Base-by-base conservation (phyloP, 2,329 filamentous ascomycete genomes). In the Botrytis elliptica region DNA sequence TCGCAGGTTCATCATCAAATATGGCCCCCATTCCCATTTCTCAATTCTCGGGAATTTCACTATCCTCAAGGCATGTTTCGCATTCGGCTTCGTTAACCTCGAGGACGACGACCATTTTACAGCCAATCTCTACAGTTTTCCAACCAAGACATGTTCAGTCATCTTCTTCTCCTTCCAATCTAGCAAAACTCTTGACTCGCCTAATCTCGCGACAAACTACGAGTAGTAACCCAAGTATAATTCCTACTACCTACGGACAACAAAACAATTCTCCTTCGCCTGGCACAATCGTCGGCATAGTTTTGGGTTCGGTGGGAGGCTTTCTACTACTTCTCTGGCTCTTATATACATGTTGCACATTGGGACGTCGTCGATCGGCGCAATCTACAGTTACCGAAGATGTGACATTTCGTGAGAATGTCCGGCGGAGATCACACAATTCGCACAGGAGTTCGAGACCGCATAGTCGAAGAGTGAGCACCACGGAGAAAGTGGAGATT, bases 171-270 rank as follows among this genome's bases (percentile, higher is more conserved):
- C 36, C 42, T 33, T n/a, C 29, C 0, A 25, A 57, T 12, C 36
- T 66, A 22, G 22, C 42, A 3, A 18, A 20, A 6, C 12, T 71
- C 14, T 25, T 55, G 10, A 57, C 42, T 33, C 44, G 36, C 36
- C 38, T 71, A 20, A 44, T 57, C 22, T 42, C 60, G 44, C 70
- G 70, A 71, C 64, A 68, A 44, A 18, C 29, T 38, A 33, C 46
- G 10, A 60, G 22, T 33, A 59, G 40, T 9, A 52, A 62, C 25
- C 65, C 73, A 16, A 49, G 36, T 73, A 85, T 88, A 75, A 90
- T 92, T 77, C 89, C 90, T 1, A 86, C 88, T 40, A 88, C 88
- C 77, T 92, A 92, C 81, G 84, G 85, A 64, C 84, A 84, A 70
- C 82, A 88, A 49, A 82, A 87, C 79, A 78, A 82, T 40, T 86